Evolutionary conservation across 202 grass and related monocot genomes (phyloP).

Genomic region (Zoysia matrella): DNA sequence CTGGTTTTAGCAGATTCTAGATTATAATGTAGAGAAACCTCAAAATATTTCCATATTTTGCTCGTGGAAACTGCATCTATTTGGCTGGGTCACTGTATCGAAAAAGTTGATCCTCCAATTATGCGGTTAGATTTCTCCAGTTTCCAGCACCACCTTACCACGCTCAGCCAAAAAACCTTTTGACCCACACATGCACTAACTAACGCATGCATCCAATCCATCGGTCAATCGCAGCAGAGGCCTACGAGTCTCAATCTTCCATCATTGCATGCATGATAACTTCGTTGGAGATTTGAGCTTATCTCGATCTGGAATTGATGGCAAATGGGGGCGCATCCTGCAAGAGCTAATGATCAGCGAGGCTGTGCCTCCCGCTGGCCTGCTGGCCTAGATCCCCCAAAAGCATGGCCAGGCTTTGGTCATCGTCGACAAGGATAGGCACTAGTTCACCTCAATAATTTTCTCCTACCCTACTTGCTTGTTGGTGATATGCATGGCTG

Average conservation of each 20-base stretch:
- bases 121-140: no score
- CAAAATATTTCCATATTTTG: no score
- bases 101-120: no score
- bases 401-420: conserved; percentile 43
- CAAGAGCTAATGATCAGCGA: conserved; percentile 47
- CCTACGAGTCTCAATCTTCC: conserved; percentile 17
- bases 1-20: no score
- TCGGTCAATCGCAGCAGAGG: conserved; percentile 26
- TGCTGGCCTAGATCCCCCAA: conserved; percentile 18
- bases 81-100: no score
- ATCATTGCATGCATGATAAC: conserved; percentile 40
- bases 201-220: conserved; percentile 37
- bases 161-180: neutral
- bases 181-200: conserved; percentile 38
- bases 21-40: no score
- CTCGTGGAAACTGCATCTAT: no score
- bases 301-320: conserved; percentile 50
- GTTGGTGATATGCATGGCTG: conserved; percentile 7
- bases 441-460: conserved; percentile 47
- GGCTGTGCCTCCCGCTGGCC: conserved; percentile 27
- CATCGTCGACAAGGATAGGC: conserved; percentile 46
- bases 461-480: conserved; percentile 30
- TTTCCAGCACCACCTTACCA: neutral
- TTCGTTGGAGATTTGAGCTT: conserved; percentile 36
- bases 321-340: conserved; percentile 39